Evolutionary conservation across 495 filamentous ascomycete species (phyloP).

Genomic region (Extremus antarcticus): DNA sequence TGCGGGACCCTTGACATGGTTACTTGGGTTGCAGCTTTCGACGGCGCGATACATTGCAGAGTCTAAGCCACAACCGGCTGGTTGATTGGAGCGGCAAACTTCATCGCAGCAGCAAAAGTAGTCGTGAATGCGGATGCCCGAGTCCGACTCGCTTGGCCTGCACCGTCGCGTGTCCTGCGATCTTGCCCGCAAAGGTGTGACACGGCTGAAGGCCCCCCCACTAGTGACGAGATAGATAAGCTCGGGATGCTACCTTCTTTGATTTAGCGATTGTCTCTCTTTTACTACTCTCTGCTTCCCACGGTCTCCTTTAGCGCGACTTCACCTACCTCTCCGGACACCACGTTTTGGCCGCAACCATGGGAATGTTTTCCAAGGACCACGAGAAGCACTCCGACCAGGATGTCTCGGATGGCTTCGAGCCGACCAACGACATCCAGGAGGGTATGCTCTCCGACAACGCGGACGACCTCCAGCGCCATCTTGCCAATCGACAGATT

Average conservation of each 20-base stretch:
- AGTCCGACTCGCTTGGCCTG: too few relatives aligned
- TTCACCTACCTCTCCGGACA: neutral
- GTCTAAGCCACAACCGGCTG: neutral
- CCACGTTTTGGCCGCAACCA: neutral
- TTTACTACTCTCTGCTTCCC: too few relatives aligned
- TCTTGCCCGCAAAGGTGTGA: too few relatives aligned
- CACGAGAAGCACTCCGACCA: neutral
- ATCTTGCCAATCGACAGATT: conserved; percentile 23
- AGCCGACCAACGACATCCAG: neutral
- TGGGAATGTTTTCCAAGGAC: neutral
- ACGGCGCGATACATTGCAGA: neutral
- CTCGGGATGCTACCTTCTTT: neutral
- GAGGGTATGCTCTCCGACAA: conserved; percentile 4
- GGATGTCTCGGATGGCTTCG: neutral
- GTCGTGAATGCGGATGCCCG: neutral
- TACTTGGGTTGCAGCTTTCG: neutral
- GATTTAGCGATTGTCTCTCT: too few relatives aligned
- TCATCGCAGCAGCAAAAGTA: neutral
- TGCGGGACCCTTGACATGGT: neutral
- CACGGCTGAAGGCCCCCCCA: neutral
- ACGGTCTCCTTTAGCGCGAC: neutral
- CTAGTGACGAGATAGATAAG: neutral
- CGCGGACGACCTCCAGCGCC: conserved; percentile 16
- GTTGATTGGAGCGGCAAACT: neutral
- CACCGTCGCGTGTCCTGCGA: neutral